phyloP scores from a whole-genome alignment of 257 asterid genomes.

The Nicotiana obtusifolia region DNA sequence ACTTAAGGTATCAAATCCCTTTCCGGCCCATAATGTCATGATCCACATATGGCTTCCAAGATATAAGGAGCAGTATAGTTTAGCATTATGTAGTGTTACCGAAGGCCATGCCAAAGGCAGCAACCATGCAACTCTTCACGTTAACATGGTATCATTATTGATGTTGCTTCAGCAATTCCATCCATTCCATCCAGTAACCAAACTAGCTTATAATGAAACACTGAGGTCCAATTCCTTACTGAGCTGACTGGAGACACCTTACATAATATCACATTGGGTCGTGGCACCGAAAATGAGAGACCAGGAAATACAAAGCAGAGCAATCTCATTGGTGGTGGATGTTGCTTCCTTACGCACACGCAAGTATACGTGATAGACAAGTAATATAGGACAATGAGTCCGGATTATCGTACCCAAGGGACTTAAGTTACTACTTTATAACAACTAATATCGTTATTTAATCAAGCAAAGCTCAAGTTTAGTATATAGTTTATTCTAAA shows the following conservation, averaged over 20 bases:
- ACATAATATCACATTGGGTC: background rate
- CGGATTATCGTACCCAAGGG: too few relatives aligned
- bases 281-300: background rate
- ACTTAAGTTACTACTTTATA: too few relatives aligned
- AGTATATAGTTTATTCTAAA: too few relatives aligned
- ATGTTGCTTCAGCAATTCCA: background rate
- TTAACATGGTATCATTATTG: background rate
- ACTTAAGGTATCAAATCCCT: background rate
- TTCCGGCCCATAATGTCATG: background rate
- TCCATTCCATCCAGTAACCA: background rate
- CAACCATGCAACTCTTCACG: background rate
- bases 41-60: background rate
- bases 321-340: background rate
- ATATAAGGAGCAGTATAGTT: background rate
- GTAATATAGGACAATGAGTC: too few relatives aligned
- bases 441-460: too few relatives aligned
- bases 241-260: background rate
- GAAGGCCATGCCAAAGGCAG: too few relatives aligned
- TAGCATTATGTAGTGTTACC: background rate
- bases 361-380: too few relatives aligned
- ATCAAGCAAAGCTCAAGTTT: too few relatives aligned
- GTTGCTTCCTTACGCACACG: too few relatives aligned
- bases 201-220: background rate
- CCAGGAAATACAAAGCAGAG: background rate
- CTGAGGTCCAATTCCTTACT: background rate